Base-by-base conservation (phyloP, 805 yeast species). In the Saccharomycopsis capsularis region DNA sequence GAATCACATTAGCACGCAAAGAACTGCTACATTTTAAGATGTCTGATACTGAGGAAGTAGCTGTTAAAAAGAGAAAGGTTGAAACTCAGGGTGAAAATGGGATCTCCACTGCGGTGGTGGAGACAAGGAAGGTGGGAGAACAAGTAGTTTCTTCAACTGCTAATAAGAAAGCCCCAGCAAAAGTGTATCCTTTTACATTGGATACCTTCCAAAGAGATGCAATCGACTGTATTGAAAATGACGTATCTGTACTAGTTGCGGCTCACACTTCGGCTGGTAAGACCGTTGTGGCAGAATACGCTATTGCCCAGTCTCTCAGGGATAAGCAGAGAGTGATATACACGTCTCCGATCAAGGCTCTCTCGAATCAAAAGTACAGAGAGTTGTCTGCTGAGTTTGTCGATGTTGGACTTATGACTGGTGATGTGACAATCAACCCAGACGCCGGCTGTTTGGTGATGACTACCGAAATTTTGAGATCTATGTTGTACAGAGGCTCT, bases 121-220 rank as follows among this genome's bases (percentile, higher is more conserved):
- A 27, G 7, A 13, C 32, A 7, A 13, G 32, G 11, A 27, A 27
- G 7, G 32, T 7, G 7, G 32, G 11, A 7, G 32, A 7, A 27
- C 7, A 7, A 7, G 32, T 27, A 7, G 13, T 13, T 13, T 7
- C 32, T 13, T 7, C 32, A 13, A 13, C 32, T 27, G 32, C 13
- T 27, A 7, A 7, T 27, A 51, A 42, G 37, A 47, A 47, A 42
- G 47, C 53, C 7, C 56, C 56, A 6, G 99, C 98, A 2, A 75
- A 97, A 57, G 79, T 84, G 0, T 93, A 93, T 59, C 98, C 98
- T 0, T 93, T 93, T 67, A 78, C 81, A 0, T 74, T 93, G 56
- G 99, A 93, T 75, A 97, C 99, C 27, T 93, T 93, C 74, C 99
- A 93, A 70, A 96, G 93, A 58, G 90, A 96, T 18, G 85, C 98